phyloP scores from a whole-genome alignment of 345 rosid genomes.

The Zanthoxylum bungeanum region DNA sequence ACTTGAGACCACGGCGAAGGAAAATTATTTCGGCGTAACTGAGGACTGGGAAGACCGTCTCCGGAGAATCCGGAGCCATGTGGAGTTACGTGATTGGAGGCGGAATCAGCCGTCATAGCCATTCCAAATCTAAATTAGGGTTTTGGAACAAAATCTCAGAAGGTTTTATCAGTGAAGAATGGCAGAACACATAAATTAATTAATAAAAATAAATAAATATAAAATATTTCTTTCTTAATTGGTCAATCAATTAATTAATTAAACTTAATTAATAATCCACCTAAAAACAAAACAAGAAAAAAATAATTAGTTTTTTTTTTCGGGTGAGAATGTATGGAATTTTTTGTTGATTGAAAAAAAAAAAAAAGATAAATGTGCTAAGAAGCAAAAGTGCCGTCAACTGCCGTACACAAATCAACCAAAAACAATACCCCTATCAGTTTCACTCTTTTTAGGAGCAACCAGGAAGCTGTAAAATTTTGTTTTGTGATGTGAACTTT shows the following conservation, averaged over 20 bases:
- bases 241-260: conserved; percentile 6
- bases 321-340: background rate
- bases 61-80: conserved; percentile 22
- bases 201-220: too few species aligned
- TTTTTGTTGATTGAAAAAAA: too few species aligned
- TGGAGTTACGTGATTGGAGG: conserved; percentile 33
- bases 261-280: background rate
- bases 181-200: conserved; percentile 9
- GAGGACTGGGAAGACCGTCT: conserved; percentile 29
- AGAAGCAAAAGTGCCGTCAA: too few species aligned
- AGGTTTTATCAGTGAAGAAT: too few species aligned
- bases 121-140: conserved; percentile 30
- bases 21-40: conserved; percentile 23
- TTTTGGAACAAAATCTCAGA: conserved; percentile 14
- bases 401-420: too few species aligned
- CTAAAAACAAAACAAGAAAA: background rate
- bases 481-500: too few species aligned
- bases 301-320: background rate
- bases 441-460: too few species aligned
- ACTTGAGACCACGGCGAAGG: conserved; percentile 44
- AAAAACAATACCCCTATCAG: too few species aligned
- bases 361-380: too few species aligned
- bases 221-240: background rate
- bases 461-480: too few species aligned
- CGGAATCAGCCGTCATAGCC: conserved; percentile 49